These are phyloP conservation scores for Apiotrichum laibachii DNA, from an alignment of 1,284 basidiomycete genomes.

Conservation along the genomic window DNA sequence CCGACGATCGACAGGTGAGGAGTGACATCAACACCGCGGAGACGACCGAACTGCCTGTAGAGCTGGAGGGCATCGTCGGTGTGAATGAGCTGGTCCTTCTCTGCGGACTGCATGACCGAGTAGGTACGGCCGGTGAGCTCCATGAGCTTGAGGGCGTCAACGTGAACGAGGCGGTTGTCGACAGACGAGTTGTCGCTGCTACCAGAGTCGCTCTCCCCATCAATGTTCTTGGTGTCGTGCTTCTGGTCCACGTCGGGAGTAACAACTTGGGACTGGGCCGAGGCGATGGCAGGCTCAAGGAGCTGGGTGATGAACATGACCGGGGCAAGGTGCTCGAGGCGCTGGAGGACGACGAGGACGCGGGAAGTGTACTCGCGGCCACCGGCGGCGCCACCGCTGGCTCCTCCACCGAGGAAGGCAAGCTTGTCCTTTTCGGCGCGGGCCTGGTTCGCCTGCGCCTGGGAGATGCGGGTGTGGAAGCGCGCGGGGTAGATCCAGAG, in stretches of 20 bases:
- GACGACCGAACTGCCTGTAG: slow-evolving; percentile 69
- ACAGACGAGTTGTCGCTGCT: slow-evolving; percentile 4
- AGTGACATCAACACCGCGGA: slow-evolving; percentile 67
- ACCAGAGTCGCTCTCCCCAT: background rate
- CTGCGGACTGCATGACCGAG: slow-evolving; percentile 76
- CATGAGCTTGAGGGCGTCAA: slow-evolving; percentile 79
- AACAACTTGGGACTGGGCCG: slow-evolving; percentile 52
- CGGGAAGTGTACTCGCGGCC: slow-evolving; percentile 40
- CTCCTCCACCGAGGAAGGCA: slow-evolving; percentile 7
- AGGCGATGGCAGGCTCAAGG: slow-evolving; percentile 52
- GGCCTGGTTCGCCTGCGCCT: slow-evolving; percentile 32
- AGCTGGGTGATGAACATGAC: slow-evolving; percentile 58
- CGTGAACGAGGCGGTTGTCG: slow-evolving; percentile 16
- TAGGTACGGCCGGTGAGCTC: slow-evolving; percentile 84
- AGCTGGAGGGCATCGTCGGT: slow-evolving; percentile 78
- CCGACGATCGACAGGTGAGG: slow-evolving; percentile 64
- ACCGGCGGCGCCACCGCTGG: slow-evolving; percentile 28
- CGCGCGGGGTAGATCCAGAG: slow-evolving; percentile 71
- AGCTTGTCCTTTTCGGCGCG: slow-evolving; percentile 1
- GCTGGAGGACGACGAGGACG: slow-evolving; percentile 84
- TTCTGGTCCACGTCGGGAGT: slow-evolving; percentile 37
- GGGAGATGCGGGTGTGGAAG: slow-evolving; percentile 44
- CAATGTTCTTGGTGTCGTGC: slow-evolving; percentile 8
- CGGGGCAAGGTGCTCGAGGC: slow-evolving; percentile 73
- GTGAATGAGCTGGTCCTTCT: slow-evolving; percentile 63